A percentile compares a stretch with the other conserved stretches of the same genome.
Conservation (phyloP, 345 rosid genomes). For the Bruguiera gymnorhiza region DNA sequence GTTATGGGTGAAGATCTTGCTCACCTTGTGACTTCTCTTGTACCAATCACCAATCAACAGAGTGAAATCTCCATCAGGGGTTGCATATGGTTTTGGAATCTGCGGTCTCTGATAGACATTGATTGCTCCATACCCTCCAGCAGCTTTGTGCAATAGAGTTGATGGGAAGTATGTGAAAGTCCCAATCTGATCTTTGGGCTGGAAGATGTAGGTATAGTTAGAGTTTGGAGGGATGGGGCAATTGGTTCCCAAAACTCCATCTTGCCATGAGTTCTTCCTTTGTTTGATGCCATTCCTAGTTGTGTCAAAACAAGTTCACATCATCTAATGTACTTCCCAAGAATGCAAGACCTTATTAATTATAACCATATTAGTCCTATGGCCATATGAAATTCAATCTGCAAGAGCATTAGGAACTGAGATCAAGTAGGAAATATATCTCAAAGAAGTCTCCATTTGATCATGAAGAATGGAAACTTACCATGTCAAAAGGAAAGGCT, state of each 20-base stretch:
- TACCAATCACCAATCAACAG: constrained; percentile 30
- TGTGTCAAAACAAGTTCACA: not conserved
- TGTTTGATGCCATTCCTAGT: constrained; percentile 39
- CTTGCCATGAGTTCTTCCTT: constrained; percentile 44
- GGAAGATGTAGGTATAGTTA: constrained; percentile 34
- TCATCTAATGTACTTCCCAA: not conserved
- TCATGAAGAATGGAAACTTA: constrained; percentile 19
- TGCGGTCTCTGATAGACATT: constrained; percentile 14
- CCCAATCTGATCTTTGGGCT: constrained; percentile 39
- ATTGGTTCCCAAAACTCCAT: constrained; percentile 41
- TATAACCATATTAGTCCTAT: not conserved
- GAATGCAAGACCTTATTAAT: not conserved
- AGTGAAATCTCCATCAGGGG: constrained; percentile 22
- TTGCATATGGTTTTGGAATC: constrained; percentile 26
- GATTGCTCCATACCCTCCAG: constrained; percentile 37
- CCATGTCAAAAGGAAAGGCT: constrained; percentile 96
- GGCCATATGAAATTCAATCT: not conserved
- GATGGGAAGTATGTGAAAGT: constrained; percentile 44
- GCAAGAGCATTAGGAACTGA: not conserved
- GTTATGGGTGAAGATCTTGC: not conserved
- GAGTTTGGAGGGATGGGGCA: constrained; percentile 29
- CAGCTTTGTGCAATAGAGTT: constrained; percentile 32
- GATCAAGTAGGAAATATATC: not conserved
- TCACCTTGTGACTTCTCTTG: constrained; percentile 1
- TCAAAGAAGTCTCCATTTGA: not conserved